Evolutionary conservation across 768 basidiomycete genomes (phyloP), one percentile per base, ranked within the genome.

Genomic region (Rhizopogon vesiculosus): DNA sequence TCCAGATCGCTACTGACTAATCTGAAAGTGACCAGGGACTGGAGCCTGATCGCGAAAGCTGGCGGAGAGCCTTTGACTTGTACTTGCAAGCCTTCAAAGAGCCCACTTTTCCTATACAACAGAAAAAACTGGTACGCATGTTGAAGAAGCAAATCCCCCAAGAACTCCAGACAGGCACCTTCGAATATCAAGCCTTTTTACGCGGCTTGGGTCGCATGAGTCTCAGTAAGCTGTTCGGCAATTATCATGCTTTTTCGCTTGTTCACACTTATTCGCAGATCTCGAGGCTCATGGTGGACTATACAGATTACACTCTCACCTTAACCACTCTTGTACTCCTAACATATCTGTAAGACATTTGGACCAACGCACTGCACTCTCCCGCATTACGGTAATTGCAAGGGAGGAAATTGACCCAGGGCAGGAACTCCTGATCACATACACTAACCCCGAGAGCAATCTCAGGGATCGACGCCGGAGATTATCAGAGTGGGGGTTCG

Each of bases 271-370:
- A 31, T 7, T 41, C 9, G 7, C 51, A 87, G 87, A 93, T 64
- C 74, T 93, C 50, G 93, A 94, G 71, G 82, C 87, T 2, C 90
- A 93, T 53, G 92, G 91, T 2, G 93, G 92, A 2, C 74, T 96
- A 9, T 96, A 94, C 71, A 80, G 79, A 19, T 78, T 94, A 5
- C 92, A 95, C 66, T 87, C 92, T 2, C 90, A 94, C 61, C 69
- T 95, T 31, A 97, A 96, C 69, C 93, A 97, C 68, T 80, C 80
- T 7, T 97, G 93, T 69, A 68, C 73, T 16, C 91, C 93, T 0
- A 95, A 92, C 68, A 62, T 86, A 46, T 88, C 90, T 16, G 84
- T 89, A 15, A 84, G 87, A 2, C 92, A 92, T 65, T 71, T 91
- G 55, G 86, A 90, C 67, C 79, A 78, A 59, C 82, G 81, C 49